These are phyloP conservation scores for Tetrapyrgos nigripes DNA, from an alignment of 1,284 basidiomycete genomes.

Conservation along the genomic window DNA sequence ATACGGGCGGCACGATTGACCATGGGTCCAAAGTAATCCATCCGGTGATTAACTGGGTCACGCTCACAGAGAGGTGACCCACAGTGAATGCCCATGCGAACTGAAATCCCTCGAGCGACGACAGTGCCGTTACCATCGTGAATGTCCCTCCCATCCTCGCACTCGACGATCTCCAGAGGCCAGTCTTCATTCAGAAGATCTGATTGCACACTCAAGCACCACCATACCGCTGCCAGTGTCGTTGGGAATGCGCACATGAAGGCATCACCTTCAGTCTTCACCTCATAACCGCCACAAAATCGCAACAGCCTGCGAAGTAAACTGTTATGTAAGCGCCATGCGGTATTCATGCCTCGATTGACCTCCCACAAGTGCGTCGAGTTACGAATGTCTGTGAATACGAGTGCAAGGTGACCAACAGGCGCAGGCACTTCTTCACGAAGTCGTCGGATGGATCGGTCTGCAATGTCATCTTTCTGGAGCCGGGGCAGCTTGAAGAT, in stretches of 20 bases:
- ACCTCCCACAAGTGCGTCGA: constrained; percentile 98
- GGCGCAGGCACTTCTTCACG: constrained; percentile 89
- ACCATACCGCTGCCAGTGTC: constrained; percentile 87
- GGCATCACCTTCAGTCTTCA: constrained; percentile 99
- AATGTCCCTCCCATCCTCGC: constrained; percentile 89
- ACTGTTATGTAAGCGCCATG: constrained; percentile 92
- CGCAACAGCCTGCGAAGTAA: constrained; percentile 89
- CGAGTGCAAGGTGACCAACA: constrained; percentile 89
- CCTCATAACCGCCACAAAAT: constrained; percentile 96
- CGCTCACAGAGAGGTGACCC: constrained; percentile 91
- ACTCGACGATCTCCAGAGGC: constrained; percentile 95
- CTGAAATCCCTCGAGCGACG: constrained; percentile 89
- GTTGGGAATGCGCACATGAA: constrained; percentile 99
- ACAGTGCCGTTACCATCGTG: constrained; percentile 74
- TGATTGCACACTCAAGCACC: constrained; percentile 91
- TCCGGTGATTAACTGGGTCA: constrained; percentile 93
- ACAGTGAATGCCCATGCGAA: constrained; percentile 98
- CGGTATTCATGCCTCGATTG: constrained; percentile 95
- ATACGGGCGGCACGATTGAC: constrained; percentile 94
- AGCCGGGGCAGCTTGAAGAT: constrained; percentile 41
- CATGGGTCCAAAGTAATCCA: constrained; percentile 98
- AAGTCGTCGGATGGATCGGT: constrained; percentile 64
- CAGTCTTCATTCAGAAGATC: constrained; percentile 88
- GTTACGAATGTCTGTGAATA: constrained; percentile 98
- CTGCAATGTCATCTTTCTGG: constrained; percentile 54